A percentile compares a stretch with the other conserved stretches of the same genome.
phyloP scores from a whole-genome alignment of 352 stramenopile species.

The Globisporangium sylvaticum region DNA sequence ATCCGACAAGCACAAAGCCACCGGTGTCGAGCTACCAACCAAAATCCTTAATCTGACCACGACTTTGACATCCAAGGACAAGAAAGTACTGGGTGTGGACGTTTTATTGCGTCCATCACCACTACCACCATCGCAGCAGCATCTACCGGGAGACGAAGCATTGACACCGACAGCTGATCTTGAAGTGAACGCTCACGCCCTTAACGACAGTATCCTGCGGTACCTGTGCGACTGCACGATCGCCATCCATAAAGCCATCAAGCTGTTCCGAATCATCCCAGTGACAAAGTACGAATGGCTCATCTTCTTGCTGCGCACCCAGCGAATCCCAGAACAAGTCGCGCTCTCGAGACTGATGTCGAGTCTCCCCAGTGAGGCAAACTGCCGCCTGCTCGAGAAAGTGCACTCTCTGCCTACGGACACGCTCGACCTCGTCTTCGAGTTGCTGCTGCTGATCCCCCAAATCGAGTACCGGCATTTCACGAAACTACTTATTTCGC shows the following conservation, averaged over 20 bases:
- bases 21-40: conserved; percentile 10
- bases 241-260: conserved; percentile 44
- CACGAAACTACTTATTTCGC: conserved; percentile 45
- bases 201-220: conserved; percentile 29
- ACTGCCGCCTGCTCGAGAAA: conserved; percentile 43
- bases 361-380: conserved; percentile 39
- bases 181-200: not conserved
- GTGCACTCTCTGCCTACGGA: conserved; percentile 33
- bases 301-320: conserved; percentile 48
- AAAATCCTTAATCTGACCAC: conserved; percentile 43
- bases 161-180: not conserved
- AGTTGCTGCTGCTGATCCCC: conserved; percentile 54
- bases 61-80: conserved; percentile 35
- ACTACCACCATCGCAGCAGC: not conserved
- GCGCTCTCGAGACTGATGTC: conserved; percentile 59
- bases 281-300: conserved; percentile 28
- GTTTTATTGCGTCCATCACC: conserved; percentile 15
- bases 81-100: conserved; percentile 28
- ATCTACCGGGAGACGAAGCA: not conserved
- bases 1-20: not conserved
- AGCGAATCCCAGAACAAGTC: conserved; percentile 53
- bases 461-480: conserved; percentile 59
- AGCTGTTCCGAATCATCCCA: conserved; percentile 38
- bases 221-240: conserved; percentile 44
- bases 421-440: conserved; percentile 58